Percentiles rank a stretch among this genome's conserved stretches.
These are phyloP conservation scores for Ustilago loliicola DNA, from an alignment of 1,284 basidiomycete species.

Conservation along the genomic window DNA sequence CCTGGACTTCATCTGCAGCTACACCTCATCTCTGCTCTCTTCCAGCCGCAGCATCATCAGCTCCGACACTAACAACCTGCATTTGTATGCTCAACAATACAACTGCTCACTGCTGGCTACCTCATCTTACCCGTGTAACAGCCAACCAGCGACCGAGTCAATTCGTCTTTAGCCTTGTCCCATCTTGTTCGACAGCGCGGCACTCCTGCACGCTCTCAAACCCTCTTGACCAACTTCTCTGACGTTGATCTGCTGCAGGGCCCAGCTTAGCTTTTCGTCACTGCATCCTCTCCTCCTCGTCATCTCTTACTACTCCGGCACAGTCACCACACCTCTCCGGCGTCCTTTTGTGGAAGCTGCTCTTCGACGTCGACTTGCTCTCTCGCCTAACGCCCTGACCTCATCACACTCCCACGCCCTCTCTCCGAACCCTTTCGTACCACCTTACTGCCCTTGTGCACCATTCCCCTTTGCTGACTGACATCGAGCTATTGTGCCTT, in stretches of 20 bases:
- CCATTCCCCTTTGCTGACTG: conserved; percentile 6
- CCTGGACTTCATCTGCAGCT: conserved; percentile 11
- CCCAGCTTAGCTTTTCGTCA: conserved; percentile 23
- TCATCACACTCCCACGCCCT: conserved; percentile 20
- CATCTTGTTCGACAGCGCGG: neutral
- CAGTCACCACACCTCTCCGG: conserved; percentile 6
- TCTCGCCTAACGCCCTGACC: conserved; percentile 22
- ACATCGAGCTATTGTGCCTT: conserved; percentile 14
- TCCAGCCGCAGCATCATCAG: conserved; percentile 4
- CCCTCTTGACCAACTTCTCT: conserved; percentile 10
- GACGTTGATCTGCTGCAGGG: conserved; percentile 29
- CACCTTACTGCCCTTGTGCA: conserved; percentile 1
- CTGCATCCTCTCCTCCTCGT: conserved; percentile 10
- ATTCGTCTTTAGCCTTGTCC: no score
- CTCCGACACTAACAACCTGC: conserved; percentile 7
- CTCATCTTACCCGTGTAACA: neutral
- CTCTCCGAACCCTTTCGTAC: conserved; percentile 4
- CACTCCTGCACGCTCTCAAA: neutral
- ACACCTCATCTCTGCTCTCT: conserved; percentile 21
- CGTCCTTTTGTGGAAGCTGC: conserved; percentile 5
- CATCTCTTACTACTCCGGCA: conserved; percentile 1
- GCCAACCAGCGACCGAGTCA: neutral
- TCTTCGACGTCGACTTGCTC: conserved; percentile 8
- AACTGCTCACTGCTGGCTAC: no score
- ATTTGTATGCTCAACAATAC: no score